Evolutionary conservation across 2,329 filamentous ascomycete species (phyloP).

Genomic region (Venturia asperata): DNA sequence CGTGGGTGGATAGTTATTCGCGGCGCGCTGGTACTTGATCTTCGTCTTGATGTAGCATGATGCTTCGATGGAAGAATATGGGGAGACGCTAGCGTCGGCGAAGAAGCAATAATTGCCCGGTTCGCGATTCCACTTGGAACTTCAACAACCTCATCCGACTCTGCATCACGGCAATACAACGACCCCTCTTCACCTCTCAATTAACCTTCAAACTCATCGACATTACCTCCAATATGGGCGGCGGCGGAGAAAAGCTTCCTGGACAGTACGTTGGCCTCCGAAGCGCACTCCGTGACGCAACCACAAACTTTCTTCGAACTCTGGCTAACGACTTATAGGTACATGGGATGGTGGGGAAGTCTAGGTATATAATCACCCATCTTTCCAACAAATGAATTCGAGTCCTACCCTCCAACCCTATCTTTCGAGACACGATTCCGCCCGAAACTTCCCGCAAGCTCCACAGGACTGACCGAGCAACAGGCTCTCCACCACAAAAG

Average conservation of each 20-base stretch:
- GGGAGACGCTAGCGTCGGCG: not conserved
- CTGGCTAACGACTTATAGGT: slow-evolving; percentile 14
- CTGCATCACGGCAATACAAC: not conserved
- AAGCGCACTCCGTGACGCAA: not conserved
- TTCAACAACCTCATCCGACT: not conserved
- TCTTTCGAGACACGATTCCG: not conserved
- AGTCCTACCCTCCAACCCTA: not conserved
- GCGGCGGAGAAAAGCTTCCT: slow-evolving; percentile 37
- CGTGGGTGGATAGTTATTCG: slow-evolving; percentile 24
- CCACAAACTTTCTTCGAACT: slow-evolving; percentile 20
- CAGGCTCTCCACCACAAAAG: slow-evolving; percentile 39
- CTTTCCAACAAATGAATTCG: not conserved
- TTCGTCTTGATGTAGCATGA: slow-evolving; percentile 9
- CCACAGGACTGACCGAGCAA: slow-evolving; percentile 15
- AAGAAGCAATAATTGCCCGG: not conserved
- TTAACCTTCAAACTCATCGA: not conserved
- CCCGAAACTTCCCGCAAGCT: slow-evolving; percentile 13
- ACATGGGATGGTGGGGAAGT: slow-evolving; percentile 63
- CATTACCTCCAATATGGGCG: slow-evolving; percentile 30
- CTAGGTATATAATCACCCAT: slow-evolving; percentile 56
- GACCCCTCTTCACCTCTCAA: not conserved
- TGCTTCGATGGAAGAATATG: not conserved
- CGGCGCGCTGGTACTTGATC: not conserved
- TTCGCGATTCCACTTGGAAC: not conserved
- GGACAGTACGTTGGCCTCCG: slow-evolving; percentile 27